Evolutionary conservation across 2,329 filamentous ascomycete species (phyloP), one percentile per base, ranked within the genome.

Genomic region (Xylariaceae sp.): DNA sequence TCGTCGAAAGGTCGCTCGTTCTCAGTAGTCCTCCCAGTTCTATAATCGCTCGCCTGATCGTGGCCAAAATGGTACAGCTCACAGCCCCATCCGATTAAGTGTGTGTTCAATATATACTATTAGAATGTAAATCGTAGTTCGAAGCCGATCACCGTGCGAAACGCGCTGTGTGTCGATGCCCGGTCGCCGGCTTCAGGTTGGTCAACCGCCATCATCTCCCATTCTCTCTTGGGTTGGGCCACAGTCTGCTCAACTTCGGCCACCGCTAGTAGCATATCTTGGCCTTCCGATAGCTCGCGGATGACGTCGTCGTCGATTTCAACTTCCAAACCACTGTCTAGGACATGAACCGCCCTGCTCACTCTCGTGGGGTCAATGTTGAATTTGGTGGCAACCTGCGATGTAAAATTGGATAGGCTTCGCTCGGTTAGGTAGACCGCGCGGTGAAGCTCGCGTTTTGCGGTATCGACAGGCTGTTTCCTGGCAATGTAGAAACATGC

Each of bases 251-350:
- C 60, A n/a, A 73, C 61, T 58, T 80, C 75, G 15, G 67, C 65
- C 39, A 88, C 75, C 58, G 94, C 85, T 49, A 88, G 77, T 51
- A 85, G 81, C 86, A 97, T 94, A 63, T 96, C 92, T 68, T 97
- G 90, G 31, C 90, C 91, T 71, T 99, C 94, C 1, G 83, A 81
- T 45, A 97, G 75, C 66, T 92, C 87, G 40, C 81, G 80, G 31
- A 97, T 82, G 42, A 95, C 85, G 55, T 96, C 90, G 62, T 97
- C 90, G 62, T 97, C 94, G 60, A 97, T 80, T 63, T 95, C 82
- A 48, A 97, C 83, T 61, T 90, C 83, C 1, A 96, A 71, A 0
- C 90, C 90, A 56, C 84, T 83, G 12, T 83, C 76, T 39, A 89
- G 85, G 46, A 90, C 75, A 49, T 83, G 88, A 5, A 95, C 75